Evolutionary conservation across 805 yeast genomes (phyloP).

Genomic region (Pichia heedii): DNA sequence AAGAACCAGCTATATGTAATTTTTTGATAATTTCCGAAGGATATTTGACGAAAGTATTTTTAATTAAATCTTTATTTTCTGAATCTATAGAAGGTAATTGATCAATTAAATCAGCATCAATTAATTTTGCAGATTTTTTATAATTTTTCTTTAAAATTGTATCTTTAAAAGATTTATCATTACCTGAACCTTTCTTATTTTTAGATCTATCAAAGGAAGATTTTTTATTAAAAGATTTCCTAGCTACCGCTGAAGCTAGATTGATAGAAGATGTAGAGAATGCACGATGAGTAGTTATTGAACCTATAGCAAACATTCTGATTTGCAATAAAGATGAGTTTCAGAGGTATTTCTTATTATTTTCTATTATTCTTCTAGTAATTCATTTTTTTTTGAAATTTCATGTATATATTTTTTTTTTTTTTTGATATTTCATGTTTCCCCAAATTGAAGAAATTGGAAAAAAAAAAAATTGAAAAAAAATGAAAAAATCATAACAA

Average conservation of each 20-base stretch:
- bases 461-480: no score
- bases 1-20: slow-evolving; percentile 49
- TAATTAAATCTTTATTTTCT: slow-evolving; percentile 9
- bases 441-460: no score
- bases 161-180: slow-evolving; percentile 22
- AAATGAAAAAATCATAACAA: no score
- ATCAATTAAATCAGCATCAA: slow-evolving; percentile 14
- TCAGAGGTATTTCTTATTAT: no score
- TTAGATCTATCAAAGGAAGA: slow-evolving; percentile 17
- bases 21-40: slow-evolving; percentile 31
- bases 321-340: not conserved
- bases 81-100: slow-evolving; percentile 13
- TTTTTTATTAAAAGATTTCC: slow-evolving; percentile 25
- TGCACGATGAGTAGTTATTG: slow-evolving; percentile 2
- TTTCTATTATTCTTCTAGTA: no score
- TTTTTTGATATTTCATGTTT: no score
- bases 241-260: slow-evolving; percentile 19
- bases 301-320: slow-evolving; percentile 4
- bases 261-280: slow-evolving; percentile 9
- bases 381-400: no score
- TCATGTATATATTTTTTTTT: no score
- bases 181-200: slow-evolving; percentile 27
- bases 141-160: slow-evolving; percentile 18
- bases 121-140: slow-evolving; percentile 15
- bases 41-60: slow-evolving; percentile 32